Evolutionary conservation across 371 early-diverging fungal species (phyloP).

Genomic region (Nematocida sp.): DNA sequence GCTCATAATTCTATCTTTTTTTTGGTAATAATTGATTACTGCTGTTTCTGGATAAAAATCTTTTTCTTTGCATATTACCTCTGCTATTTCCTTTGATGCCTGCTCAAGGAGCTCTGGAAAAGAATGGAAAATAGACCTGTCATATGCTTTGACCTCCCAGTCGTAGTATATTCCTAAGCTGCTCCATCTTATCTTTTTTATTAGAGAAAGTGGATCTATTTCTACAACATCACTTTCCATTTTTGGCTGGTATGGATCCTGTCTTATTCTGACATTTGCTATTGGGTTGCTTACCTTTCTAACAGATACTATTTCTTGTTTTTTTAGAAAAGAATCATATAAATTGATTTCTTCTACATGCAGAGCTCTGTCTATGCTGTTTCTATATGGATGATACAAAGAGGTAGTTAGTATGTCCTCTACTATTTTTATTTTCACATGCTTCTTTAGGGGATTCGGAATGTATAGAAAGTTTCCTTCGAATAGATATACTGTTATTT

Average conservation of each 20-base stretch:
- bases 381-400: conserved; percentile 42
- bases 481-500: conserved; percentile 24
- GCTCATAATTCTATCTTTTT: conserved; percentile 76
- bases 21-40: conserved; percentile 82
- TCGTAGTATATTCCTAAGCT: conserved; percentile 82
- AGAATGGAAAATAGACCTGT: conserved; percentile 40
- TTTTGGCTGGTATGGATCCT: conserved; percentile 36
- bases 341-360: conserved; percentile 14
- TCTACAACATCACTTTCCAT: conserved; percentile 1
- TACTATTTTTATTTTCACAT: conserved; percentile 11
- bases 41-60: conserved; percentile 74
- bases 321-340: neutral
- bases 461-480: conserved; percentile 38
- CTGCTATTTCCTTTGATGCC: conserved; percentile 22
- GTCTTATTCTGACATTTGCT: conserved; percentile 28
- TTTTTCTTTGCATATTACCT: conserved; percentile 13
- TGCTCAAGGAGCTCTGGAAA: conserved; percentile 20
- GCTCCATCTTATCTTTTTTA: conserved; percentile 72
- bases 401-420: conserved; percentile 14
- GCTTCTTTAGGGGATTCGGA: conserved; percentile 21
- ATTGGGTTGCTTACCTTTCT: conserved; percentile 4
- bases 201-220: conserved; percentile 26
- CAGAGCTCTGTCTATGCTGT: conserved; percentile 49
- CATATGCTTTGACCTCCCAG: conserved; percentile 72
- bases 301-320: neutral